Percentiles rank a stretch among this genome's conserved stretches.
Conservation (phyloP, 768 basidiomycete genomes). For the Trichaptum fuscoviolaceum region DNA sequence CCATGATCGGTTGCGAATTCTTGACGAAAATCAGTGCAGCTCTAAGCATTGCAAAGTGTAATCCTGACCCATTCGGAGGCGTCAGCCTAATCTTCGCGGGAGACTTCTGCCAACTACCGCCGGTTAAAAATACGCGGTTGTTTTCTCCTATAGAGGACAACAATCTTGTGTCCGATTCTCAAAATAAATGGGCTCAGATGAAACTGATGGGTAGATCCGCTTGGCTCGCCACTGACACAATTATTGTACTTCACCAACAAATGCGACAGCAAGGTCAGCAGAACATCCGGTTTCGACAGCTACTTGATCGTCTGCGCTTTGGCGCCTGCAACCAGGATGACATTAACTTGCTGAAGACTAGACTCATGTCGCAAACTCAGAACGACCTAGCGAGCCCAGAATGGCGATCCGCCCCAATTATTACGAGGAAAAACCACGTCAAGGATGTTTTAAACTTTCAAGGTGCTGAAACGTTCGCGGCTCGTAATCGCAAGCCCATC, state of each 20-base stretch:
- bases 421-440: conserved; percentile 30
- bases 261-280: conserved; percentile 24
- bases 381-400: conserved; percentile 5
- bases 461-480: too few species aligned
- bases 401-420: conserved; percentile 28
- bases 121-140: conserved; percentile 25
- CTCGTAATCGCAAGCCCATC: too few species aligned
- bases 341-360: conserved; percentile 16
- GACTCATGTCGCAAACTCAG: conserved; percentile 9
- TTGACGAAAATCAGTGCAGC: conserved; percentile 28
- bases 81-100: conserved; percentile 38
- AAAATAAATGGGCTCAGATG: conserved; percentile 12
- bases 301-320: conserved; percentile 20
- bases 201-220: conserved; percentile 26
- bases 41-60: conserved; percentile 27
- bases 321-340: conserved; percentile 25
- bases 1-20: conserved; percentile 32
- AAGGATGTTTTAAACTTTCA: too few species aligned
- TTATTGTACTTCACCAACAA: conserved; percentile 23
- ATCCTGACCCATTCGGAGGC: conserved; percentile 28
- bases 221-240: conserved; percentile 27
- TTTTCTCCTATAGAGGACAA: conserved; percentile 14
- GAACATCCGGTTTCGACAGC: conserved; percentile 17
- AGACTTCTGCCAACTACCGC: conserved; percentile 39
- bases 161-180: not conserved